A percentile compares a stretch with the other conserved stretches of the same genome.
phyloP scores from a whole-genome alignment of 148 eudicot species.

The Chenopodium suecicum region DNA sequence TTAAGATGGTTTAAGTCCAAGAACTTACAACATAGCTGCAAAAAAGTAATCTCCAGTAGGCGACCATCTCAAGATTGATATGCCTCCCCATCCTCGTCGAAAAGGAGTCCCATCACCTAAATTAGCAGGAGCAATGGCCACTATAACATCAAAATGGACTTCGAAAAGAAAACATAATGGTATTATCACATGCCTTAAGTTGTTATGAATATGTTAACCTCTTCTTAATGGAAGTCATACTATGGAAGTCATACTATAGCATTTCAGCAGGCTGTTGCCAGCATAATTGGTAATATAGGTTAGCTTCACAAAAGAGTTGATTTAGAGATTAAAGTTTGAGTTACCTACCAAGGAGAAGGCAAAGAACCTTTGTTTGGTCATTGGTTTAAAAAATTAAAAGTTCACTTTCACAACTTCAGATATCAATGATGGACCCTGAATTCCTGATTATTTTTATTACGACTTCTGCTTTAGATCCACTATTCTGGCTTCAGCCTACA shows the following conservation, averaged over 20 bases:
- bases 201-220: background rate
- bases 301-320: background rate
- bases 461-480: background rate
- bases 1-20: slow-evolving; percentile 5
- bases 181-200: background rate
- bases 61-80: slow-evolving; percentile 90
- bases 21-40: slow-evolving; percentile 83
- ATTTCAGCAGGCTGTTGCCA: background rate
- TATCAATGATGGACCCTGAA: background rate
- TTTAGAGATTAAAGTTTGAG: background rate
- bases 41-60: slow-evolving; percentile 94
- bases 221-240: background rate
- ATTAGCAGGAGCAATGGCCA: slow-evolving; percentile 14
- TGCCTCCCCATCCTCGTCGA: slow-evolving; percentile 91
- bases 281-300: too few species aligned
- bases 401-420: background rate
- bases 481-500: background rate
- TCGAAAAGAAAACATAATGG: background rate
- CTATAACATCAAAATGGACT: background rate
- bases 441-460: background rate
- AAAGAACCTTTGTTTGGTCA: background rate
- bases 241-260: background rate
- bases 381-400: background rate
- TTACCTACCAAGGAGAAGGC: background rate
- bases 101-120: slow-evolving; percentile 88